Evolutionary conservation across 2,329 filamentous ascomycete genomes (phyloP), one percentile per base, ranked within the genome.

Genomic region (Ophiostoma tasmaniense): DNA sequence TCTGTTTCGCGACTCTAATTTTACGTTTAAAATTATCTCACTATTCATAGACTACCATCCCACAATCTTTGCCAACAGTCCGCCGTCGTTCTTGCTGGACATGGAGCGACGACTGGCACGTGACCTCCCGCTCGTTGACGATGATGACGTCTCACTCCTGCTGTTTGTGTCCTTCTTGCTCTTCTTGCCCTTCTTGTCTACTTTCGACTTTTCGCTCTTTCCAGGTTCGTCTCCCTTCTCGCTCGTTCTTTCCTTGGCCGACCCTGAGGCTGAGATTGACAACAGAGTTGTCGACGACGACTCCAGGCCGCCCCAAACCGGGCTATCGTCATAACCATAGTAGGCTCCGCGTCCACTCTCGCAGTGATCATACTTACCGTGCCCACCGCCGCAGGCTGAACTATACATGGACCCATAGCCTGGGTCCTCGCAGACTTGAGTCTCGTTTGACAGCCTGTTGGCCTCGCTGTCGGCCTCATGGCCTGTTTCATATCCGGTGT

Each of bases 401-500:
- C 50, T 64, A 30, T 39, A 14, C 37, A 67, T n/a, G 55, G 69
- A 68, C 20, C 39, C 66, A 37, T 70, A 70, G 61, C 68, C 68
- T 0, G 68, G 68, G 59, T 70, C 68, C 25, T 61, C 14, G 22
- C 33, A n/a, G 30, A 35, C 61, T 10, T 11, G 17, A 3, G 7
- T 35, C 17, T 35, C 61, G 28, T 13, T 20, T 37, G 61, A 13
- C 10, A 35, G 33, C 30, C 33, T 35, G 3, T 42, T 33, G 20
- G 33, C 25, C 22, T 35, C 33, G 8, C 37, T 37, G 50, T 55
- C 55, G 14, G 55, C 30, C 42, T 71, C 67, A 28, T 65, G 33
- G 35, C 65, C 69, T 10, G 67, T 70, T 37, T 65, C 69, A 39
- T 70, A 70, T 20, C 67, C 67, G 14, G 69, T 70, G 50, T 69